phyloP scores from a whole-genome alignment of 1,139 yeast genomes.

The Hemisphaericaspora lyxosophila region DNA sequence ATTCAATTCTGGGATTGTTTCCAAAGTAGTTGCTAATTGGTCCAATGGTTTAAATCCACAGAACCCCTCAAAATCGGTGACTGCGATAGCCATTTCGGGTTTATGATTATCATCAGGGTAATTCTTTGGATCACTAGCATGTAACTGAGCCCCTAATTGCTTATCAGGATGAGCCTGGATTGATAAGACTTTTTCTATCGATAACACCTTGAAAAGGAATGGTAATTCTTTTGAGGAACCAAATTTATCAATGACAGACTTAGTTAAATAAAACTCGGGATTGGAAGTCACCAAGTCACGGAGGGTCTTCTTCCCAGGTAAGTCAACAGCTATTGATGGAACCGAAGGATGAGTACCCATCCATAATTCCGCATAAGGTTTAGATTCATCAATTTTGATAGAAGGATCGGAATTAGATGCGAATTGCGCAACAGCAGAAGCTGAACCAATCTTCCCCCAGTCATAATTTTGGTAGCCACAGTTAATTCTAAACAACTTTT shows the following conservation, averaged over 20 bases:
- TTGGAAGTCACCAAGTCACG: conserved; percentile 61
- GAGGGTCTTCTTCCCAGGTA: conserved; percentile 48
- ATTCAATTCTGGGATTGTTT: conserved; percentile 71
- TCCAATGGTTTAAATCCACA: conserved; percentile 95
- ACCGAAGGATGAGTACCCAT: conserved; percentile 98
- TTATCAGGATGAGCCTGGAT: conserved; percentile 99
- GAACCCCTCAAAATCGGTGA: conserved; percentile 93
- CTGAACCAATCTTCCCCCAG: conserved; percentile 85
- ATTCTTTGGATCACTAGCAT: conserved; percentile 80
- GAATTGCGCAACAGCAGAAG: conserved; percentile 86
- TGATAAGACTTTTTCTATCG: conserved; percentile 87
- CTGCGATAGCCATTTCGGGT: conserved; percentile 99
- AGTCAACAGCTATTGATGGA: conserved; percentile 65
- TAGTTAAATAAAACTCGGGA: conserved; percentile 62
- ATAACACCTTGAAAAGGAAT: conserved; percentile 87
- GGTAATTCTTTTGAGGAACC: conserved; percentile 76
- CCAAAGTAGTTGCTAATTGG: conserved; percentile 66
- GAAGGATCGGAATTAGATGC: conserved; percentile 68
- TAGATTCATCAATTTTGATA: conserved; percentile 59
- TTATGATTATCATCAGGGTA: conserved; percentile 98
- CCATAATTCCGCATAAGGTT: conserved; percentile 94
- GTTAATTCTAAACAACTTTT: conserved; percentile 42
- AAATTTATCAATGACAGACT: conserved; percentile 60
- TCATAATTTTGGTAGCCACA: conserved; percentile 71
- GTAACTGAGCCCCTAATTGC: conserved; percentile 71